A percentile compares a stretch with the other conserved stretches of the same genome.
Conservation (phyloP, 2,329 filamentous ascomycete species). For the Aspergillus amoenus region DNA sequence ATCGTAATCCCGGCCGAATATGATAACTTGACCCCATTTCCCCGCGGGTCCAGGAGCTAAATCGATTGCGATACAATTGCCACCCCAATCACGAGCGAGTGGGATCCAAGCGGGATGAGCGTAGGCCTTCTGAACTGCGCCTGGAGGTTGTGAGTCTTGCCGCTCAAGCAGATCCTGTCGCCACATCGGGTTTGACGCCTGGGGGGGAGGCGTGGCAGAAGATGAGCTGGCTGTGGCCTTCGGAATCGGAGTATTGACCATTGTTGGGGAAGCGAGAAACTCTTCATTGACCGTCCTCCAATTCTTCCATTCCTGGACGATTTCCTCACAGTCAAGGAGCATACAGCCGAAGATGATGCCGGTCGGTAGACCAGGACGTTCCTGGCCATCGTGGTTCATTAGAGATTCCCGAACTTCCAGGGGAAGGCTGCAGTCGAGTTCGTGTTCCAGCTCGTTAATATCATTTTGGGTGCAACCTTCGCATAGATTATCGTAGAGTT, state of each 20-base stretch:
- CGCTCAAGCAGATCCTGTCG: conserved; percentile 77
- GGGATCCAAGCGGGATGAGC: conserved; percentile 95
- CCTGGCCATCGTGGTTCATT: conserved; percentile 92
- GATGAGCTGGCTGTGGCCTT: conserved; percentile 70
- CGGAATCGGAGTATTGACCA: conserved; percentile 59
- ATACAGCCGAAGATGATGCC: conserved; percentile 92
- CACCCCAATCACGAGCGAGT: conserved; percentile 94
- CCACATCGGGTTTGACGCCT: conserved; percentile 67
- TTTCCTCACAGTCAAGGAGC: conserved; percentile 96
- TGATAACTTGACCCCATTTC: conserved; percentile 93
- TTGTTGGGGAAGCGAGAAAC: conserved; percentile 64
- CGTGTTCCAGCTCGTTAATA: conserved; percentile 93
- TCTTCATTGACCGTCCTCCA: conserved; percentile 94
- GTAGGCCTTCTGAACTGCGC: conserved; percentile 87
- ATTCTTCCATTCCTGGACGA: conserved; percentile 95
- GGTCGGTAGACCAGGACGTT: conserved; percentile 85
- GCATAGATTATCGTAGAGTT: conserved; percentile 89
- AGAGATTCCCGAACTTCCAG: conserved; percentile 92
- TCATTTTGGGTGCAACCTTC: conserved; percentile 93
- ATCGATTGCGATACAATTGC: conserved; percentile 94
- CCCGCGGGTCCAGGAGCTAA: conserved; percentile 85
- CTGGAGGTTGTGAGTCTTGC: conserved; percentile 84
- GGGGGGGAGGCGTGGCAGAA: conserved; percentile 56
- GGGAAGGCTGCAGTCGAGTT: conserved; percentile 89
- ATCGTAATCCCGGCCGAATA: conserved; percentile 96